Evolutionary conservation across 2,329 filamentous ascomycete genomes (phyloP).

Genomic region (Sporothrix inflata): DNA sequence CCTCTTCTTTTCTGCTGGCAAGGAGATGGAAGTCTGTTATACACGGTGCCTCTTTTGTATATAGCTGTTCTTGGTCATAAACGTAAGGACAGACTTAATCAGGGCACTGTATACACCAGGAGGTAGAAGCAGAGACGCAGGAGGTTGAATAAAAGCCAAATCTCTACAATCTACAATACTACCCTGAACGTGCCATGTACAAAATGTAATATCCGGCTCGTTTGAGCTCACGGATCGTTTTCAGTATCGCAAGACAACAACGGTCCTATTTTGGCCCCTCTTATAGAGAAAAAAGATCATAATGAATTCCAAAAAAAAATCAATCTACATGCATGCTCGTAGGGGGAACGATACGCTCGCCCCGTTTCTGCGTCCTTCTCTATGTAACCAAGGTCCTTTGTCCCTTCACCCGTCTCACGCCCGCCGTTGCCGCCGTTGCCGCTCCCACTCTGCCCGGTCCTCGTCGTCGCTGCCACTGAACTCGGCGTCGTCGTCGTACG

Average conservation of each 20-base stretch:
- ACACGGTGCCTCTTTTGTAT: not conserved
- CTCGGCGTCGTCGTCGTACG: conserved; percentile 58
- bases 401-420: not conserved
- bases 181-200: not conserved
- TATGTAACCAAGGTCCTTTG: not conserved
- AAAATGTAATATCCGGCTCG: not conserved
- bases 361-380: not conserved
- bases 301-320: not conserved
- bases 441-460: conserved; percentile 64
- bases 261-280: not conserved
- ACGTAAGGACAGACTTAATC: not conserved
- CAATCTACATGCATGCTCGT: conserved; percentile 17
- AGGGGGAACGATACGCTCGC: not conserved
- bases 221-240: too few relatives aligned
- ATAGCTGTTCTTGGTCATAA: conserved; percentile 6
- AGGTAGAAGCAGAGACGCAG: not conserved
- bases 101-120: not conserved
- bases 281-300: not conserved
- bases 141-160: not conserved
- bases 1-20: not conserved
- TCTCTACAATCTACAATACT: not conserved
- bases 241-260: not conserved
- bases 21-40: not conserved
- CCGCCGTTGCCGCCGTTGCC: conserved; percentile 45
- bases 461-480: conserved; percentile 68